A percentile compares a stretch with the other conserved stretches of the same genome.
Conservation (phyloP, 345 rosid genomes). For the Pseudoturritis turrita region DNA sequence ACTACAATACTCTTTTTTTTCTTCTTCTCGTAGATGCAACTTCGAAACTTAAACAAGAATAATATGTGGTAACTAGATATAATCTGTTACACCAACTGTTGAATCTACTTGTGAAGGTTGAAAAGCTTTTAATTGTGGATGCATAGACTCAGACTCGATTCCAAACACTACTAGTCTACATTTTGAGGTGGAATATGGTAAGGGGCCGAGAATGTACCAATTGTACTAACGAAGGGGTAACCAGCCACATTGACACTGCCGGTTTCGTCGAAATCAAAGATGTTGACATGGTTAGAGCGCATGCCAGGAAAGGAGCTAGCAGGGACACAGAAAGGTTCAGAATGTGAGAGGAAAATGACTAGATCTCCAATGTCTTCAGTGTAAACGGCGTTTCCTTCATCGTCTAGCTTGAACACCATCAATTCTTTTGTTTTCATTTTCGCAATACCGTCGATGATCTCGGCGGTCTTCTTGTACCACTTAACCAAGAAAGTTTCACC, state of each 20-base stretch:
- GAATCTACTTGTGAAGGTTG: too few relatives aligned
- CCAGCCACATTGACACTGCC: not conserved
- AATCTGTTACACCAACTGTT: too few relatives aligned
- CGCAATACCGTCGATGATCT: not conserved
- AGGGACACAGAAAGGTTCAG: not conserved
- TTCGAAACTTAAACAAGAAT: too few relatives aligned
- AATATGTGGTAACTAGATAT: too few relatives aligned
- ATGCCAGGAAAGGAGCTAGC: not conserved
- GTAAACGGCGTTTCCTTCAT: constrained; percentile 39
- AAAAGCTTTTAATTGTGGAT: too few relatives aligned
- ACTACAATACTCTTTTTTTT: too few relatives aligned
- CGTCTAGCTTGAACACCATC: constrained; percentile 39
- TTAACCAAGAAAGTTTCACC: not conserved
- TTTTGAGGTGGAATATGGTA: not conserved
- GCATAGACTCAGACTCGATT: too few relatives aligned
- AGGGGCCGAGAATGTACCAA: not conserved
- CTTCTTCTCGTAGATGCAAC: too few relatives aligned
- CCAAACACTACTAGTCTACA: not conserved
- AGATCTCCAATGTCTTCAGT: not conserved
- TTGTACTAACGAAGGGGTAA: not conserved
- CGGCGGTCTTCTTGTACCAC: not conserved
- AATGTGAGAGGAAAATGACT: not conserved
- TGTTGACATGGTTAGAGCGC: not conserved
- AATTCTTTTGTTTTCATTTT: not conserved
- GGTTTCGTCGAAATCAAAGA: not conserved